These are phyloP conservation scores for Arthrobotrys iridis DNA, from an alignment of 2,329 filamentous ascomycete genomes.

Conservation along the genomic window DNA sequence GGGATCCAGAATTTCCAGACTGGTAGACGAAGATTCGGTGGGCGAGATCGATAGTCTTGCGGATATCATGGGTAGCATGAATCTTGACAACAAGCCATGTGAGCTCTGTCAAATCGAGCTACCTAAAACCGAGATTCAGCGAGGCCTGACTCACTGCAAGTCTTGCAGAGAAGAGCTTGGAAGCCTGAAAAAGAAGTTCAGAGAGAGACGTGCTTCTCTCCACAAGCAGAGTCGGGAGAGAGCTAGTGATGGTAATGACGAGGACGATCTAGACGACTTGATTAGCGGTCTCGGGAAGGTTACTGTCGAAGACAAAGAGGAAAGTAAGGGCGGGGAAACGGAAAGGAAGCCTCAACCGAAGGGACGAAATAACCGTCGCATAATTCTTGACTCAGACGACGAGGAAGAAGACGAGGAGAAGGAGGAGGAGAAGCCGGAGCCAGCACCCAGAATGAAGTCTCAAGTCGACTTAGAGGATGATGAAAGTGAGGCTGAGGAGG, in stretches of 20 bases:
- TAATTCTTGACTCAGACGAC: constrained; percentile 66
- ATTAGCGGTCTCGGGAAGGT: constrained; percentile 57
- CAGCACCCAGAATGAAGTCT: constrained; percentile 59
- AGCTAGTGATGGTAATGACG: constrained; percentile 72
- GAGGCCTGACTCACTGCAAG: constrained; percentile 56
- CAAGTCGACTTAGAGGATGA: constrained; percentile 60
- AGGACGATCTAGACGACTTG: constrained; percentile 75
- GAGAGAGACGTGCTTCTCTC: constrained; percentile 60
- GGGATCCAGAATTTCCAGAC: constrained; percentile 62
- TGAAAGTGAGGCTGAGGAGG: constrained; percentile 58
- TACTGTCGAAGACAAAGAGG: constrained; percentile 61
- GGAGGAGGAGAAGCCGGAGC: constrained; percentile 56
- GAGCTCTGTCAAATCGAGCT: constrained; percentile 82
- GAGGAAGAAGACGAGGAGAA: constrained; percentile 62
- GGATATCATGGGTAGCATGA: constrained; percentile 85
- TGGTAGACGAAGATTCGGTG: constrained; percentile 61
- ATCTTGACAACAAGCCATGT: constrained; percentile 79
- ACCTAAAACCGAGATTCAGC: constrained; percentile 66
- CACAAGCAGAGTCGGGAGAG: constrained; percentile 21
- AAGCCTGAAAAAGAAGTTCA: constrained; percentile 56
- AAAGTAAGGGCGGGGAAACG: constrained; percentile 59
- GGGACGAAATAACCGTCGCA: constrained; percentile 61
- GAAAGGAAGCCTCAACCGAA: constrained; percentile 58
- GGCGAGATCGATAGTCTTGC: constrained; percentile 83
- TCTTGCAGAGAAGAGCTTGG: constrained; percentile 57